These are phyloP conservation scores for Mayamaea pseudoterrestris DNA, from an alignment of 108 stramenopile species.

Conservation along the genomic window DNA sequence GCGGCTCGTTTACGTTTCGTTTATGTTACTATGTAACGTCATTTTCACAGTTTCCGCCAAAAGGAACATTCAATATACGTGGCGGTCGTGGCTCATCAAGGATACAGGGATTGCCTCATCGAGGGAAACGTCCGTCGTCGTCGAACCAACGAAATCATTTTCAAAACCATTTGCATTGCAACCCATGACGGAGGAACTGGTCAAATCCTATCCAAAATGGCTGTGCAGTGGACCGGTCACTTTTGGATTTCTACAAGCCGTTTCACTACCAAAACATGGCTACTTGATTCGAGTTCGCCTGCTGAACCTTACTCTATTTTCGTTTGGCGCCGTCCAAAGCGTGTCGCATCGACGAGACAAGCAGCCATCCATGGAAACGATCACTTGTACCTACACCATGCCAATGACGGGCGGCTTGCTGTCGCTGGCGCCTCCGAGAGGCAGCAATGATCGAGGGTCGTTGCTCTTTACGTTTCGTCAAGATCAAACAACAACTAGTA, in stretches of 20 bases:
- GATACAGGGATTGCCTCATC: constrained; percentile 1
- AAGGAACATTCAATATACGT: too few relatives aligned
- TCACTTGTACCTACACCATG: not conserved
- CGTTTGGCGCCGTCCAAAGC: not conserved
- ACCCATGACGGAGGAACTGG: too few relatives aligned
- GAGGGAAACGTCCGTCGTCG: not conserved
- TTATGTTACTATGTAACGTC: too few relatives aligned
- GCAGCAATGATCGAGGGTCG: not conserved
- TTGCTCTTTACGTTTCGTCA: not conserved
- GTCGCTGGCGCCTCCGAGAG: not conserved
- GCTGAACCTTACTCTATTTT: not conserved
- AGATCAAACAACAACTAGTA: not conserved
- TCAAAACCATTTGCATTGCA: not conserved
- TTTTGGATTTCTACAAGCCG: not conserved
- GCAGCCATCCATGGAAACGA: not conserved
- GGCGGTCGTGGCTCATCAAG: too few relatives aligned
- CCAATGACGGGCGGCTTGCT: not conserved
- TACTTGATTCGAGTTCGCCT: not conserved
- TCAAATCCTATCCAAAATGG: not conserved
- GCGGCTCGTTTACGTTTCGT: too few relatives aligned
- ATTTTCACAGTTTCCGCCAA: too few relatives aligned
- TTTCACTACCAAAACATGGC: not conserved
- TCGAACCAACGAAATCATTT: not conserved
- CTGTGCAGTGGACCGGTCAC: not conserved
- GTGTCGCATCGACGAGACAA: not conserved